Base-by-base conservation (phyloP, 148 eudicot species). In the Bassia scoparia region DNA sequence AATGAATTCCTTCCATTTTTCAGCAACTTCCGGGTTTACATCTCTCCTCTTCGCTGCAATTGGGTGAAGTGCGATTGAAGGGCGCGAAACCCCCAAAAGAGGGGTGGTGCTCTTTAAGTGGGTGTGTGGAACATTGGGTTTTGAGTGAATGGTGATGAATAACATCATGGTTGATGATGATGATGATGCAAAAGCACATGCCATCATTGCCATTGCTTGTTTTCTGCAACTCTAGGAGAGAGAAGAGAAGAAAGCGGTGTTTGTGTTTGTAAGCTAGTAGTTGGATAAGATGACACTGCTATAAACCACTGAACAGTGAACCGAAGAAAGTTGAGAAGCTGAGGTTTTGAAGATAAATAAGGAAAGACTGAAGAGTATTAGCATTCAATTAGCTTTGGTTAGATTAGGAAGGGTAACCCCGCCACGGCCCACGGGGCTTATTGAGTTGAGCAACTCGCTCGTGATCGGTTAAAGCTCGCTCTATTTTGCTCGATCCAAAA, bases 121-220 rank as follows among this genome's bases (percentile, higher is more conserved):
- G 78, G 34, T 38, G 71, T 33, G 50, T 64, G 44, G 24, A 52
- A 30, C 49, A 67, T 66, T 76, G 85, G 70, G 70, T 83, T 87
- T 7, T 77, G 84, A 27, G 87, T 77, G 1, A 71, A 59, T 15
- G 85, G 33, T 27, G 84, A 77, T 24, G 84, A 77, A 18, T 10
- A 82, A 56, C 61, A 80, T 21, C 11, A 85, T 62, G 16, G 96
- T 80, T 3, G 88, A 41, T 37, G 41, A 37, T 41, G 46, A 41
- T 41, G n/a, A n/a, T n/a, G n/a, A n/a, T n/a, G n/a, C n/a, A n/a
- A n/a, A 87, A 60, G 82, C 81, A 61, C 46, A 82, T 11, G 86
- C 68, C 74, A 89, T 78, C 63, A 85, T 76, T 52, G 92, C 92
- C 90, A 88, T 86, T 33, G 43, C 18, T 61, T 35, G n/a, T 61